phyloP scores from a whole-genome alignment of 306 rosid species.

The apple (Malus domestica) region DNA sequence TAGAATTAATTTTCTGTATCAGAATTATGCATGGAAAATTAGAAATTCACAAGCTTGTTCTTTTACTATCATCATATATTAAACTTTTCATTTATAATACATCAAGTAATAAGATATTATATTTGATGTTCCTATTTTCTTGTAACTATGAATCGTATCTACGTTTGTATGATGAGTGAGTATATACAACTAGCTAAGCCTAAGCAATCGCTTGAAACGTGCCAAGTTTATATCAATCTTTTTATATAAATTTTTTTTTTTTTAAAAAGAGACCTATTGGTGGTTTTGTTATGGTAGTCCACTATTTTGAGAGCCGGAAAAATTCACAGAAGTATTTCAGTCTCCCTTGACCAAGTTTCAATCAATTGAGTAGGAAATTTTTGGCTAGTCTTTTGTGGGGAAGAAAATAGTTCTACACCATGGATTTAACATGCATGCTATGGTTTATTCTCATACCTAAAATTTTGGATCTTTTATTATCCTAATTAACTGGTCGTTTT shows the following conservation, averaged over 20 bases:
- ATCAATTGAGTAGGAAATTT: neutral
- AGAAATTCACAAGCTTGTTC: neutral
- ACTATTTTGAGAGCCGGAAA: too few relatives aligned
- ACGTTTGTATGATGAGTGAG: too few relatives aligned
- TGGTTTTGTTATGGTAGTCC: too few relatives aligned
- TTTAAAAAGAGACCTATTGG: accelerated
- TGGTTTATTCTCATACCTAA: neutral
- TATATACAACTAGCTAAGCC: neutral
- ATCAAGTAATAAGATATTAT: too few relatives aligned
- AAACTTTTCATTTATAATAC: too few relatives aligned
- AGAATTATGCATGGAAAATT: neutral
- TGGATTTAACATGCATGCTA: neutral
- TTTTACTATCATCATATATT: neutral
- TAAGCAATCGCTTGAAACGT: neutral
- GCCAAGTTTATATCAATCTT: too few relatives aligned
- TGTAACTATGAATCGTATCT: too few relatives aligned
- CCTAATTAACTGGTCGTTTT: neutral
- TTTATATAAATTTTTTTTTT: too few relatives aligned
- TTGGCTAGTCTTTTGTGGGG: neutral
- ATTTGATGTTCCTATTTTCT: too few relatives aligned
- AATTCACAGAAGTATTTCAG: too few relatives aligned
- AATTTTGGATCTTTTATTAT: neutral
- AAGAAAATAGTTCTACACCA: neutral
- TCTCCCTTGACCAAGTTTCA: too few relatives aligned
- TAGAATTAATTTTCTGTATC: neutral